phyloP scores from a whole-genome alignment of 139 green algal genomes.

The Chlorella sp. region DNA sequence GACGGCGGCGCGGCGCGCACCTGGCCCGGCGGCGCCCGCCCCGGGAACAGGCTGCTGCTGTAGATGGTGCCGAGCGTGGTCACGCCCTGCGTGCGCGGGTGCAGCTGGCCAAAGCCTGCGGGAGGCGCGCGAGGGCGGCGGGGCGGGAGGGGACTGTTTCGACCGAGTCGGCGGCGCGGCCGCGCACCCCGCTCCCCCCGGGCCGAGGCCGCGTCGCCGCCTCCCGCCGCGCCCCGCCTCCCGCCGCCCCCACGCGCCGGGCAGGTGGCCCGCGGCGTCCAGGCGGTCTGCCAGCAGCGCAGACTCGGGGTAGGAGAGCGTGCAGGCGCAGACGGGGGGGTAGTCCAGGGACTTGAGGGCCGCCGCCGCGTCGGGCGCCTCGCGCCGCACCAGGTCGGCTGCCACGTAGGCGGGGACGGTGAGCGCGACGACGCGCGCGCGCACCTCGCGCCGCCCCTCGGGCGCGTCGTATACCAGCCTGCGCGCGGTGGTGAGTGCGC shows the following conservation, averaged over 20 bases:
- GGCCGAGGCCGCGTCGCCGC: no score
- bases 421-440: slow-evolving; percentile 72
- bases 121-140: no score
- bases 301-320: slow-evolving; percentile 79
- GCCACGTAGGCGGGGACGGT: slow-evolving; percentile 92
- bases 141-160: no score
- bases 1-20: not conserved
- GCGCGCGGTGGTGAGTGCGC: slow-evolving; percentile 30
- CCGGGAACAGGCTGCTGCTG: slow-evolving; percentile 90
- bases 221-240: no score
- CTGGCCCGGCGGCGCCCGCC: slow-evolving; percentile 58
- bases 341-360: slow-evolving; percentile 91
- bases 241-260: no score
- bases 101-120: slow-evolving; percentile 96
- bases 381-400: slow-evolving; percentile 70
- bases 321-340: slow-evolving; percentile 94
- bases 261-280: slow-evolving; percentile 63
- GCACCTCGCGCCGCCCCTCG: slow-evolving; percentile 57
- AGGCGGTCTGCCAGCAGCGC: slow-evolving; percentile 81
- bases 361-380: slow-evolving; percentile 49
- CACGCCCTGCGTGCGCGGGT: slow-evolving; percentile 93
- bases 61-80: slow-evolving; percentile 99
- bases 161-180: no score
- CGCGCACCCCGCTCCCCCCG: no score
- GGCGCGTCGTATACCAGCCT: slow-evolving; percentile 87